Percentiles rank a stretch among this genome's conserved stretches.
These are phyloP conservation scores for Carex kokanica DNA, from an alignment of 176 grass and related monocot genomes.

Conservation along the genomic window DNA sequence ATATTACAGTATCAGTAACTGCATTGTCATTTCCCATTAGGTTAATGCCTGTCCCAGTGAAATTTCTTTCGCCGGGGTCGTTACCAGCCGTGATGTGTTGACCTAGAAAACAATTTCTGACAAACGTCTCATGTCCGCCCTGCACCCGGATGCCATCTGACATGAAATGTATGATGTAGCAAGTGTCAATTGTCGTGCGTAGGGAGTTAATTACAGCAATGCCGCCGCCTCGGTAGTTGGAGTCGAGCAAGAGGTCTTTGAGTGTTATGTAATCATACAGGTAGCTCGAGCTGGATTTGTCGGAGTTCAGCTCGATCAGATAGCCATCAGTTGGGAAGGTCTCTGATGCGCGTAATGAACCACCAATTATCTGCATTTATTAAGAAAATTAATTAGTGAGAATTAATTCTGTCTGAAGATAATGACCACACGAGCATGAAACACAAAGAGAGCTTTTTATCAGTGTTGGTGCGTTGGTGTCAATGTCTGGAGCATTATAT, in stretches of 20 bases:
- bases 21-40: conserved; percentile 75
- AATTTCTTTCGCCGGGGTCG: conserved; percentile 48
- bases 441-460: neutral
- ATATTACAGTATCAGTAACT: conserved; percentile 64
- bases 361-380: conserved; percentile 53
- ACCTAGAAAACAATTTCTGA: conserved; percentile 59
- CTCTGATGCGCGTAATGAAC: conserved; percentile 49
- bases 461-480: neutral
- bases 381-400: neutral
- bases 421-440: neutral
- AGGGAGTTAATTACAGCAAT: conserved; percentile 51
- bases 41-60: conserved; percentile 65
- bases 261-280: conserved; percentile 70
- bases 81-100: conserved; percentile 62
- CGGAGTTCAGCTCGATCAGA: conserved; percentile 59
- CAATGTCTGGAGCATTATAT: neutral
- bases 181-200: conserved; percentile 57
- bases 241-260: conserved; percentile 65
- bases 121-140: conserved; percentile 62
- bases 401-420: neutral
- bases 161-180: conserved; percentile 50
- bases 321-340: conserved; percentile 65
- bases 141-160: conserved; percentile 50
- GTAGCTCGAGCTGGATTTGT: conserved; percentile 24
- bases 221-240: conserved; percentile 62